Evolutionary conservation across 1,284 basidiomycete species (phyloP), one percentile per base, ranked within the genome.

Genomic region (Microbotryum saponariae): DNA sequence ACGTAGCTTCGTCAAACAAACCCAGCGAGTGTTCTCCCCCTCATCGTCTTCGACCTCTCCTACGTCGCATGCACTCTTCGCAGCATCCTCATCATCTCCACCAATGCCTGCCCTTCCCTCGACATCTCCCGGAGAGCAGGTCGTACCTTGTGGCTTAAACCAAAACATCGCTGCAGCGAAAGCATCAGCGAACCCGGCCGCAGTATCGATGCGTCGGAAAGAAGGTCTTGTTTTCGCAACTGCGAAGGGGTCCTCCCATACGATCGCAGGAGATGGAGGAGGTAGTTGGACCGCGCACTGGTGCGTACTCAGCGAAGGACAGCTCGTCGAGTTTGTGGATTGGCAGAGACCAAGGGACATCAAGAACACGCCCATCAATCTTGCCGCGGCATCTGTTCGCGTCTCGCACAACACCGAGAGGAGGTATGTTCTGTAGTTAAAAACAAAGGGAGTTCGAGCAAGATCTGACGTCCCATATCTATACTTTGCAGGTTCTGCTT

Each of bases 401-500:
- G 54, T 47, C 25, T 56, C 54, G 18, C 33, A 45, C n/a, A 56
- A 56, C 44, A 56, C 54, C 18, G 54, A 56, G 12, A 42, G 37
- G 37, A 42, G 37, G 37, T 27, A 27, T 27, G 27, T 27, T 6
- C 5, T 4, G 27, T 27, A 27, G 27, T 1, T 27, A 6, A 27
- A 27, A 27, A 27, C 27, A 27, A 27, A 27, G 27, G 27, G 27
- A 63, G 54, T 14, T 42, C 37, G 16, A 42, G 37, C 6, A 42
- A 10, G 12, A 42, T 10, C 37, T 42, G 10, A 42, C 37, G 9
- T 42, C 37, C 12, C 5, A 10, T 42, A 14, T 42, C 37, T 42
- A 1, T 18, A 18, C 9, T 42, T 3, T 47, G 65, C 9, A 50
- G 70, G 29, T 68, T 68, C 51, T 56, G 51, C 14, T 81, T 81